Percentiles rank a stretch among this genome's conserved stretches.
phyloP scores from a whole-genome alignment of 2,329 filamentous ascomycete genomes.

The Alternaria sp. region DNA sequence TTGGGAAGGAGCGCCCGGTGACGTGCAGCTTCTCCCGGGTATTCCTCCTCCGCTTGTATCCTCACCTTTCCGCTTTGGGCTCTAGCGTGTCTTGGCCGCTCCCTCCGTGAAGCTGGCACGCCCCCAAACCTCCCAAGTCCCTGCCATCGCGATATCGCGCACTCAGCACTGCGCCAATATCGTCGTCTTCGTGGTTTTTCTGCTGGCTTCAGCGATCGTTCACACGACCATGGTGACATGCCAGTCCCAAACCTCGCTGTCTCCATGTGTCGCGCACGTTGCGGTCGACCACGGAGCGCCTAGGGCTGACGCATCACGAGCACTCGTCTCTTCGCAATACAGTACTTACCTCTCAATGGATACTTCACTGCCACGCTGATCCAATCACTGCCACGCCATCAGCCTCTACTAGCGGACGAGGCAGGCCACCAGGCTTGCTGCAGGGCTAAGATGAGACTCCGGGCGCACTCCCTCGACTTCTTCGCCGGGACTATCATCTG shows the following conservation, averaged over 20 bases:
- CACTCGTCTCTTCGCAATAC: conserved; percentile 37
- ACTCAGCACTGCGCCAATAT: conserved; percentile 16
- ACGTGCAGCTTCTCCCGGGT: conserved; percentile 45
- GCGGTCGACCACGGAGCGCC: conserved; percentile 33
- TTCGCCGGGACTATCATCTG: conserved; percentile 41
- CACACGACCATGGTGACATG: conserved; percentile 41
- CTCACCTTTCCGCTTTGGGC: conserved; percentile 25
- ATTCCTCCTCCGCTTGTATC: conserved; percentile 27
- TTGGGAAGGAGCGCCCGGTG: conserved; percentile 35
- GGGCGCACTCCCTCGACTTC: conserved; percentile 23
- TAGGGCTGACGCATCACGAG: conserved; percentile 35
- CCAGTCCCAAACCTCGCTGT: conserved; percentile 28
- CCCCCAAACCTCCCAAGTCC: conserved; percentile 22
- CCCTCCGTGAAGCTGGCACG: conserved; percentile 25
- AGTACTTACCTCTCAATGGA: conserved; percentile 41
- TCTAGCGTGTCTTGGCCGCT: conserved; percentile 27
- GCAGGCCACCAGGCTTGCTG: conserved; percentile 30
- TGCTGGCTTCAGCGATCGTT: conserved; percentile 23
- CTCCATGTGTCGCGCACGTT: conserved; percentile 48
- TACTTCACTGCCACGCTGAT: conserved; percentile 16
- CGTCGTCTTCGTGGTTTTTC: conserved; percentile 15
- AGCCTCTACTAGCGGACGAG: conserved; percentile 17
- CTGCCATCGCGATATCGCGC: conserved; percentile 21
- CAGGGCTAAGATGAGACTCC: conserved; percentile 37
- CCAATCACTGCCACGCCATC: conserved; percentile 27